Conservation (phyloP, 2,329 filamentous ascomycete species). For the Trichoderma semiorbis region DNA sequence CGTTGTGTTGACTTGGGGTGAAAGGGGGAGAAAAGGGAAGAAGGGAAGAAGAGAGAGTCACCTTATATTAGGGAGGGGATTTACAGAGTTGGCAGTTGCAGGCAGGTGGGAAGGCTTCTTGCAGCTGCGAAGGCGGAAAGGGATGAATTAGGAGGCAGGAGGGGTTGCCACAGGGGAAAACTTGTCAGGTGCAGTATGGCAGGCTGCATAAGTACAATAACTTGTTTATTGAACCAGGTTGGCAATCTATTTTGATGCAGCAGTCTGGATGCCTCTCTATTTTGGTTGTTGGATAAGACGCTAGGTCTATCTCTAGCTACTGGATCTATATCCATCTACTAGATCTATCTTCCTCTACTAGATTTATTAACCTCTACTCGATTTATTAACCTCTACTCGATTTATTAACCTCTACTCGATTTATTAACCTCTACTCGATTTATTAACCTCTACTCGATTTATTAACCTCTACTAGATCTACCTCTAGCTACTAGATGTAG, state of each 20-base stretch:
- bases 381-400: too few species aligned
- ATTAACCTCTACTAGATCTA: too few species aligned
- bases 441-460: too few species aligned
- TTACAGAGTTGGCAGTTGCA: not conserved
- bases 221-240: not conserved
- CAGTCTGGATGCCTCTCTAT: not conserved
- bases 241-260: not conserved
- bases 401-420: too few species aligned
- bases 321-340: not conserved
- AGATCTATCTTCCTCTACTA: not conserved
- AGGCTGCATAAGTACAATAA: not conserved
- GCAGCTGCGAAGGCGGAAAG: not conserved
- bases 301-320: not conserved
- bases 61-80: not conserved
- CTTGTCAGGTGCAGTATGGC: not conserved
- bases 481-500: not conserved
- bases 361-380: too few species aligned
- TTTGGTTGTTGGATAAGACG: not conserved
- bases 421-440: too few species aligned
- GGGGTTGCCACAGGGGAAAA: too few species aligned
- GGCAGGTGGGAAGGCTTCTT: slow-evolving; percentile 3
- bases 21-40: not conserved
- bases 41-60: not conserved
- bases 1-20: not conserved
- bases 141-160: not conserved